Evolutionary conservation across 768 basidiomycete species (phyloP), one percentile per base, ranked within the genome.

Genomic region (Auriscalpium vulgare): DNA sequence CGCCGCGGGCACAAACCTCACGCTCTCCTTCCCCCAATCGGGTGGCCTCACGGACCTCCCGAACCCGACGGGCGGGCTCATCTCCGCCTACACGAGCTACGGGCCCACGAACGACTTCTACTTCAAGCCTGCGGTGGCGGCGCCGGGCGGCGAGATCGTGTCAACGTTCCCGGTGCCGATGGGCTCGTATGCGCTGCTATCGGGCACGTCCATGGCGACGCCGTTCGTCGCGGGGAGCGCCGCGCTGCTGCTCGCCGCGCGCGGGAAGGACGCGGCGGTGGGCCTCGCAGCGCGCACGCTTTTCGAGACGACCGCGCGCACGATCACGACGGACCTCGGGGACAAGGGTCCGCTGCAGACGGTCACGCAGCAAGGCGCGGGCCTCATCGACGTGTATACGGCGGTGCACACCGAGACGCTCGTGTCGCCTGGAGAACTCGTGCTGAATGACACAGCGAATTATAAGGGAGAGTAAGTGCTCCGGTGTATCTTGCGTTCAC

Each of bases 371-470:
- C 79, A 80, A 60, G 82, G 82, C 45, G 76, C 79, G 9, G 82
- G 82, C 17, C n/a, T 55, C 19, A 48, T 45, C n/a, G 72, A 86
- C 56, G 79, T 81, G 11, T 81, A 75, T 65, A 74, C 78, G 53
- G 84, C 85, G 0, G 71, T 86, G 47, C 74, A 78, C 52, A 69
- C 77, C 4, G 76, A 73, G 0, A 78, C 82, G 4, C 64, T 79
- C 38, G 68, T 87, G 29, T 74, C 77, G 4, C 83, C 82, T 6
- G 74, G 76, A 13, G 78, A 84, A 62, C 69, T 87, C 17, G 60
- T 80, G 38, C 67, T 85, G 43, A 87, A 88, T 59, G 85, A 86
- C 64, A 86, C 84, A 3, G 75, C 78, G 8, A 72, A 83, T 63
- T 79, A 81, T 65, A 67, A 71, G 51, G 65, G 68, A 37, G 51